phyloP scores from a whole-genome alignment of 1,284 basidiomycete genomes.

The Thelephora terrestris region DNA sequence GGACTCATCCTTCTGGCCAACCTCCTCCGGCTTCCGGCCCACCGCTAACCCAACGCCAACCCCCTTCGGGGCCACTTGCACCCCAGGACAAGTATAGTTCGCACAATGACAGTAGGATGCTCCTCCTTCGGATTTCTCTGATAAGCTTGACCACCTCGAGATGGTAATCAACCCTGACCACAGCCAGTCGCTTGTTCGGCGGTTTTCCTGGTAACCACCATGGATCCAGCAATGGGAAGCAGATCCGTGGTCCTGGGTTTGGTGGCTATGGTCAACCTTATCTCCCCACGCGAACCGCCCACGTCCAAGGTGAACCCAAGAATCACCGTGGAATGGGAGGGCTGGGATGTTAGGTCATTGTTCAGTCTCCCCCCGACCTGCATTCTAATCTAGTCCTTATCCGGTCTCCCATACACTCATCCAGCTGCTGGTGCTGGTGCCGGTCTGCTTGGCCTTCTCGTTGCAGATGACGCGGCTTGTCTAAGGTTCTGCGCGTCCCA shows the following conservation, averaged over 20 bases:
- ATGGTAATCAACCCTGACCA: constrained; percentile 7
- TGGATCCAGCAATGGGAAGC: constrained; percentile 18
- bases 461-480: no score
- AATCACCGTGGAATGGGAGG: constrained; percentile 33
- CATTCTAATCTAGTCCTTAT: constrained; percentile 3
- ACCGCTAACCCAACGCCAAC: constrained; percentile 31
- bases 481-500: no score
- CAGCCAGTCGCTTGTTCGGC: not conserved
- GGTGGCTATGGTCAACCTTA: not conserved
- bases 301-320: constrained; percentile 17
- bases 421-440: constrained; percentile 42
- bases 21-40: constrained; percentile 28
- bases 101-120: constrained; percentile 14
- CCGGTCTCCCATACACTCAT: not conserved
- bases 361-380: not conserved
- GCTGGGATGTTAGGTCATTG: constrained; percentile 27
- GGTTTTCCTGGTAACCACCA: constrained; percentile 1
- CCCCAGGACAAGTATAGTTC: constrained; percentile 17
- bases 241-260: constrained; percentile 10
- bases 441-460: constrained; percentile 51
- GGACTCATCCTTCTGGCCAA: constrained; percentile 54
- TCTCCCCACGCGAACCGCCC: constrained; percentile 20
- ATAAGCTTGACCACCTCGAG: constrained; percentile 6
- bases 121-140: constrained; percentile 1
- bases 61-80: constrained; percentile 30